Evolutionary conservation across 2,329 filamentous ascomycete species (phyloP), one percentile per base, ranked within the genome.

Genomic region (Aspergillus tamarii): DNA sequence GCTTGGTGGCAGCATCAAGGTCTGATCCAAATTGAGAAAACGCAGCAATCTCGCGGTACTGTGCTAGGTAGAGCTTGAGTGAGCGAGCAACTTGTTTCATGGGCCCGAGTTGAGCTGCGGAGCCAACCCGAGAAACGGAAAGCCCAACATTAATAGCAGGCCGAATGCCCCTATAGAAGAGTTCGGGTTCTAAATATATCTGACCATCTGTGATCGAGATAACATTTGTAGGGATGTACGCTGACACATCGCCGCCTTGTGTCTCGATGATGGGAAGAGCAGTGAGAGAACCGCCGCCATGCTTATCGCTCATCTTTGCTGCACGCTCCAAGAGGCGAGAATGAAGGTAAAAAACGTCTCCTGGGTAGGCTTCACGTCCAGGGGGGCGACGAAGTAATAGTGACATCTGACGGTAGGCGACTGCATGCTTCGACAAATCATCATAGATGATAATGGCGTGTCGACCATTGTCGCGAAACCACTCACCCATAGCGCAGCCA

Each of bases 11-110:
- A 76, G 95, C 95, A 86, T 99, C 95, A 74, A 98, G 87, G 88
- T 99, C 95, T 80, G 95, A 99, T 91, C 95, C 95, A 89, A 99
- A 99, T 86, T 98, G 95, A 76, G 95, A 94, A 85, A 99, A 99
- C 76, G 95, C 95, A 78, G 95, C 95, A 69, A 99, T 95, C 85
- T 99, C 95, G 95, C 95, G 95, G 90, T 99, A 99, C 87, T 99
- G 95, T 77, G 95, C 95, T 91, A 99, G 92, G 93, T 98, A 99
- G 76, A 99, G 93, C 90, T 99, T 99, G 80, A 99, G 88, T 74
- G 94, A 98, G 89, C 95, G 95, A 79, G 95, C 95, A 77, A 99
- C 95, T 88, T 99, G 95, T 90, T 99, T 99, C 95, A 99, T 99
- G 85, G 95, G 94, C 92, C 98, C 99, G 83, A 98, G 89, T 89